Evolutionary conservation across 352 stramenopile species (phyloP).

Genomic region (Phytophthora cactorum): DNA sequence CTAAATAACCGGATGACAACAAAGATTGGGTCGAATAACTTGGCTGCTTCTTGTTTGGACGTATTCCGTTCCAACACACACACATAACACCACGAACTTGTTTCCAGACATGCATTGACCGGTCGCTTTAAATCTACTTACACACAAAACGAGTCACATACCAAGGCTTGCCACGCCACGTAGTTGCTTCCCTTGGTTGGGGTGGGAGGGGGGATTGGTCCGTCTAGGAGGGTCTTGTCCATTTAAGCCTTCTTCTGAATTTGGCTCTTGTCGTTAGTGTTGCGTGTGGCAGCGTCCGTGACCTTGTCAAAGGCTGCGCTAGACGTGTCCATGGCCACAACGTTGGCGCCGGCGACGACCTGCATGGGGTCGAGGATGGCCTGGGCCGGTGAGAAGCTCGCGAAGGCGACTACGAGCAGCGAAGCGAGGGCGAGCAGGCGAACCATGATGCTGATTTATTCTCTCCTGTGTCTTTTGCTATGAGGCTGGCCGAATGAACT

Average conservation of each 20-base stretch:
- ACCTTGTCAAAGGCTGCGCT: slow-evolving; percentile 18
- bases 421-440: slow-evolving; percentile 28
- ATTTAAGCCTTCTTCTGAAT: slow-evolving; percentile 16
- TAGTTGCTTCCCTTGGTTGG: slow-evolving; percentile 13
- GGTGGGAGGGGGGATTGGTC: slow-evolving; percentile 2
- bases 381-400: slow-evolving; percentile 13
- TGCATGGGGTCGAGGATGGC: slow-evolving; percentile 29
- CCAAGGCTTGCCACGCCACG: slow-evolving; percentile 9
- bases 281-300: slow-evolving; percentile 18
- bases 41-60: too few species aligned
- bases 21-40: too few species aligned
- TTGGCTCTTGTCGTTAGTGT: slow-evolving; percentile 23
- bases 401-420: slow-evolving; percentile 25
- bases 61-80: background rate
- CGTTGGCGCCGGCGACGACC: slow-evolving; percentile 22
- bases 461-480: background rate
- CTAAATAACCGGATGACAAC: too few species aligned
- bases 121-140: slow-evolving; percentile 30
- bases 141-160: slow-evolving; percentile 32
- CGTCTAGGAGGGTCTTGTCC: background rate
- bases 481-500: slow-evolving; percentile 7
- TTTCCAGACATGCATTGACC: slow-evolving; percentile 29
- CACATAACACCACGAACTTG: slow-evolving; percentile 1
- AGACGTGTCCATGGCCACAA: slow-evolving; percentile 29
- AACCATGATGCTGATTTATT: slow-evolving; percentile 15